Evolutionary conservation across 2,329 filamentous ascomycete species (phyloP), one percentile per base, ranked within the genome.

Genomic region (Parastagonospora nodorum): DNA sequence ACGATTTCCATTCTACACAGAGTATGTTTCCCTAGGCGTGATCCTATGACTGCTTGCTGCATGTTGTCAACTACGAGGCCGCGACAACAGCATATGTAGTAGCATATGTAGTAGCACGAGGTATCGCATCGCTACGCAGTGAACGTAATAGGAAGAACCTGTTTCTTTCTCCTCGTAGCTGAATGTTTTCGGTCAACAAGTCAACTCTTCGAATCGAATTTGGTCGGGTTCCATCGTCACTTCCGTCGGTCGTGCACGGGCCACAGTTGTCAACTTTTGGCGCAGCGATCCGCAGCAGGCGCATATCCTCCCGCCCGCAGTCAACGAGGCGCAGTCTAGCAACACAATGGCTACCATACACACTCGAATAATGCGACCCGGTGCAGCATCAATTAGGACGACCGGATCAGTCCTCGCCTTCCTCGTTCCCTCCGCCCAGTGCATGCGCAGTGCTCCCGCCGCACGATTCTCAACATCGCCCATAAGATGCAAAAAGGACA

Each of bases 401-500:
- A 44, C 58, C 15, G 63, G 69, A 39, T 50, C 57, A 15, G 46
- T 68, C 15, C 53, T 68, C 56, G 57, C 63, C 9, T 64, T 72
- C 47, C 59, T 70, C 14, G 51, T 52, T 15, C 66, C 69, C 8
- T 61, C 66, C 7, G 44, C 60, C 46, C 61, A 58, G 48, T 61
- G 59, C 58, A 44, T 58, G n/a, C 56, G 56, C 39, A 54, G 37
- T 30, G 48, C 61, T 11, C 51, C 86, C 73, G 74, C 74, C 36
- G 84, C 85, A 42, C 60, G 53, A 36, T 87, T 84, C 50, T 82
- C 82, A 44, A 75, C 75, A 57, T 77, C 73, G 57, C 78, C 76
- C 61, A 79, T 63, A 60, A 76, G 79, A 73, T 78, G 76, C 68
- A 81, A 78, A 55, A 84, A 85, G 68, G 92, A 97, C 78, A 85